Evolutionary conservation across 495 filamentous ascomycete genomes (phyloP).

Genomic region (Cladorrhinum samala): DNA sequence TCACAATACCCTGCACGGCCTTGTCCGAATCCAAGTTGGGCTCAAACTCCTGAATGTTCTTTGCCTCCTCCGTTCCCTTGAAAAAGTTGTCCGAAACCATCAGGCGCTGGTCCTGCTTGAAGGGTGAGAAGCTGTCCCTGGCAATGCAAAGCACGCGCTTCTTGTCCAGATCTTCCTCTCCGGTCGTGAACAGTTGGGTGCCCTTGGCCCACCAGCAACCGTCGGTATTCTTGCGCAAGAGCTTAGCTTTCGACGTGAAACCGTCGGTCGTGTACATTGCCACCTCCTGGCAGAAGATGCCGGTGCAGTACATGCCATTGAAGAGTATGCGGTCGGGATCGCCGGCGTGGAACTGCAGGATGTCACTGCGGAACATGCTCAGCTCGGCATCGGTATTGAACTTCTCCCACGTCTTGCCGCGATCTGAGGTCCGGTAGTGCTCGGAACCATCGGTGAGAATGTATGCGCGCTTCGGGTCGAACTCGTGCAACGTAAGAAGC

Average conservation of each 20-base stretch:
- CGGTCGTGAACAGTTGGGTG: conserved; percentile 63
- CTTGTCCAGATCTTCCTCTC: conserved; percentile 49
- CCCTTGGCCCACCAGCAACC: conserved; percentile 81
- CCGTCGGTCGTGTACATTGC: conserved; percentile 79
- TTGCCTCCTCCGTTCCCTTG: conserved; percentile 39
- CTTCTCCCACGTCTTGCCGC: conserved; percentile 68
- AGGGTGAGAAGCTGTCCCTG: conserved; percentile 53
- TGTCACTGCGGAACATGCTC: conserved; percentile 39
- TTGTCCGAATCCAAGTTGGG: conserved; percentile 66
- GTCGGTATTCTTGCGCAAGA: conserved; percentile 56
- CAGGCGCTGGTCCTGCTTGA: conserved; percentile 62
- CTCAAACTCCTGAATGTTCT: conserved; percentile 54
- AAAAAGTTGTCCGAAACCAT: conserved; percentile 78
- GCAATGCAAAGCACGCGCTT: conserved; percentile 76
- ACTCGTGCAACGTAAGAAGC: conserved; percentile 65
- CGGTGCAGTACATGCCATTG: conserved; percentile 62
- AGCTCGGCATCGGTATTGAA: conserved; percentile 54
- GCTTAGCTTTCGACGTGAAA: conserved; percentile 58
- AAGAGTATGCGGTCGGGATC: conserved; percentile 81
- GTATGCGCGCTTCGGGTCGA: conserved; percentile 71
- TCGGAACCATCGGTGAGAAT: conserved; percentile 55
- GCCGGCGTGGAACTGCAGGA: conserved; percentile 69
- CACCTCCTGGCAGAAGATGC: conserved; percentile 47
- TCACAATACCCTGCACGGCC: conserved; percentile 66
- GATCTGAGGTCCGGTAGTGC: conserved; percentile 78